Evolutionary conservation across 139 green algal species (phyloP), one percentile per base, ranked within the genome.

Genomic region (Zygnema circumcarinatum): DNA sequence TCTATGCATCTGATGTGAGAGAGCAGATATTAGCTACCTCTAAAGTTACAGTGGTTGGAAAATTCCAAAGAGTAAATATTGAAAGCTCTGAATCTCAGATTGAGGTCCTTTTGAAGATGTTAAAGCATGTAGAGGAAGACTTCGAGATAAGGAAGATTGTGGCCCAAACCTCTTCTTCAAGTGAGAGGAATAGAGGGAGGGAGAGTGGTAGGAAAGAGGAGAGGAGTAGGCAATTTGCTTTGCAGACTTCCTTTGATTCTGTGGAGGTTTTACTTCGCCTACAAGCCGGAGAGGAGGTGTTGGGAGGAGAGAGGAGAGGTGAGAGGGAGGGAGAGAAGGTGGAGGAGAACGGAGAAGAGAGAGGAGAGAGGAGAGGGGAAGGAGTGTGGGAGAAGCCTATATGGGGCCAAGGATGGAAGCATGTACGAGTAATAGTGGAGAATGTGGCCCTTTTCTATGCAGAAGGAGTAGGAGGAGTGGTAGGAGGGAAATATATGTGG

Each of bases 331-430:
- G 29, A 72, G 54, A 25, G 54, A 25, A 25, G 29, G 54, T 29
- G 29, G 54, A 72, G 54, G 54, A 33, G 54, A 25, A 72, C 25
- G 25, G 54, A 29, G 54, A 29, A 29, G 54, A 72, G 25, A 72
- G 25, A 72, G 54, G 54, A 29, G 29, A 29, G 54, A 29, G 54
- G 54, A 25, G 54, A 29, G 25, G 54, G 54, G 54, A 29, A 29
- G 54, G 54, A 29, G 54, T 25, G 25, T 62, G 47, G 47, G 7
- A 62, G 16, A 62, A 62, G 16, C 69, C 69, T 11, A 16, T n/a
- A 22, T 78, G 69, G 69, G 69, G 69, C 11, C 69, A 20, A 20
- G 69, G 69, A 3, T 78, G 69, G 69, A 41, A 78, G 16, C 35
- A 39, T 41, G 35, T 78, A 52, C 69, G 69, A 22, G 7, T 78